A percentile compares a stretch with the other conserved stretches of the same genome.
phyloP scores from a whole-genome alignment of 1,284 basidiomycete species.

The Trametes polyzona region DNA sequence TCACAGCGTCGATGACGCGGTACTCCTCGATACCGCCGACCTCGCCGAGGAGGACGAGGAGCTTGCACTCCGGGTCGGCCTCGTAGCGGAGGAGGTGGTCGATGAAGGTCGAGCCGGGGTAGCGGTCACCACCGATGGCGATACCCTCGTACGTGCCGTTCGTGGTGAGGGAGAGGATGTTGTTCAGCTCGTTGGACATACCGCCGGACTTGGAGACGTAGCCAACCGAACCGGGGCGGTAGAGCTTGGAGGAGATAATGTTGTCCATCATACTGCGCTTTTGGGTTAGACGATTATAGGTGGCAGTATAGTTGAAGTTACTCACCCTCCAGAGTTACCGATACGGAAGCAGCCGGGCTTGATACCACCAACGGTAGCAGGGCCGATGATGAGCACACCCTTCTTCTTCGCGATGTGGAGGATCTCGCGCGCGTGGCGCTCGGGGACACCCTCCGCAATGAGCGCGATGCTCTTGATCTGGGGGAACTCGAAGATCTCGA shows the following conservation, averaged over 20 bases:
- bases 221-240: slow-evolving; percentile 96
- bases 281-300: not conserved
- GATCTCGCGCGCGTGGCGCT: slow-evolving; percentile 96
- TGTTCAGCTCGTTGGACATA: slow-evolving; percentile 99
- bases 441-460: slow-evolving; percentile 98
- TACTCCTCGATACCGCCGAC: slow-evolving; percentile 99
- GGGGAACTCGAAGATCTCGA: slow-evolving; percentile 81
- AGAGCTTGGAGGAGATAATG: slow-evolving; percentile 98
- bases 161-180: slow-evolving; percentile 96
- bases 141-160: slow-evolving; percentile 99
- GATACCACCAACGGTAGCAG: slow-evolving; percentile 99
- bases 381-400: slow-evolving; percentile 94
- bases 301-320: too few species aligned
- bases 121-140: slow-evolving; percentile 98
- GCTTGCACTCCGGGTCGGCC: slow-evolving; percentile 96
- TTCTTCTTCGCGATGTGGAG: slow-evolving; percentile 88
- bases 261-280: slow-evolving; percentile 95
- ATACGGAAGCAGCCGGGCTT: slow-evolving; percentile 99
- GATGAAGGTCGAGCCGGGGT: slow-evolving; percentile 98
- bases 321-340: slow-evolving; percentile 95
- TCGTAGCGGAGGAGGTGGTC: slow-evolving; percentile 99
- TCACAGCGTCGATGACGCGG: slow-evolving; percentile 98
- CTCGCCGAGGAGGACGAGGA: slow-evolving; percentile 98
- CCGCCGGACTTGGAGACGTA: slow-evolving; percentile 99
- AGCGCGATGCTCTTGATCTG: slow-evolving; percentile 87